Evolutionary conservation across 371 early-diverging fungal genomes (phyloP).

Genomic region (Chytridium lagenaria): DNA sequence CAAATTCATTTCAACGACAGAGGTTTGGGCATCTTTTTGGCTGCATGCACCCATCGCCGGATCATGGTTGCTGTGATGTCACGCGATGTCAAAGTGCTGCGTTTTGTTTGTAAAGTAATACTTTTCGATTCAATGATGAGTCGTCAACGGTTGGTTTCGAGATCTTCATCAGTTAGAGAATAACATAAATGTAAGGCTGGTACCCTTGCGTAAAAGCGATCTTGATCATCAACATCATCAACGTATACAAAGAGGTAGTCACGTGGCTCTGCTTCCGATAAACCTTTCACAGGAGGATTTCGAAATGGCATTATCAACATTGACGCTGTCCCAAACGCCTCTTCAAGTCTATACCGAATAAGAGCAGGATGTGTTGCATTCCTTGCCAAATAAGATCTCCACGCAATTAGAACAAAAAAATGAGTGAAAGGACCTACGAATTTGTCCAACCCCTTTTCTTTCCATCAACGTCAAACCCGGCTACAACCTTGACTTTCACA

Average conservation of each 20-base stretch:
- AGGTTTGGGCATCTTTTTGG: too few relatives aligned
- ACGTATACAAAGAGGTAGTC: slow-evolving; percentile 4
- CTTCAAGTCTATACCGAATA: not conserved
- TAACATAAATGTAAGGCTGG: too few relatives aligned
- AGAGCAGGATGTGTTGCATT: not conserved
- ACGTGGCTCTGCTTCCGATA: not conserved
- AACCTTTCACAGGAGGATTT: not conserved
- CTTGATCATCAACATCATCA: slow-evolving; percentile 12
- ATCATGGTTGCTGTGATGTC: too few relatives aligned
- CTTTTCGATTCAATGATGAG: too few relatives aligned
- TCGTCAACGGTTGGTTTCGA: too few relatives aligned
- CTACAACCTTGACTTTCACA: not conserved
- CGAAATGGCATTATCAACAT: not conserved
- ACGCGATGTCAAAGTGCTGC: too few relatives aligned
- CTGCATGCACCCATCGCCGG: too few relatives aligned
- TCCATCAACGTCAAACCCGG: slow-evolving; percentile 7
- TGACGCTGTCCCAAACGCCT: not conserved
- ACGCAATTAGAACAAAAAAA: too few relatives aligned
- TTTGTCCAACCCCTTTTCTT: slow-evolving; percentile 19
- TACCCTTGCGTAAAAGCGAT: not conserved
- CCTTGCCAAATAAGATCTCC: too few relatives aligned
- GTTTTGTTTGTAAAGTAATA: too few relatives aligned
- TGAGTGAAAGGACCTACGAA: not conserved
- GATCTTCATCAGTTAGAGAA: too few relatives aligned
- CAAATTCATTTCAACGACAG: too few relatives aligned